Evolutionary conservation across 306 rosid genomes (phyloP), one percentile per base, ranked within the genome.

Genomic region (Dryas alaskensis): DNA sequence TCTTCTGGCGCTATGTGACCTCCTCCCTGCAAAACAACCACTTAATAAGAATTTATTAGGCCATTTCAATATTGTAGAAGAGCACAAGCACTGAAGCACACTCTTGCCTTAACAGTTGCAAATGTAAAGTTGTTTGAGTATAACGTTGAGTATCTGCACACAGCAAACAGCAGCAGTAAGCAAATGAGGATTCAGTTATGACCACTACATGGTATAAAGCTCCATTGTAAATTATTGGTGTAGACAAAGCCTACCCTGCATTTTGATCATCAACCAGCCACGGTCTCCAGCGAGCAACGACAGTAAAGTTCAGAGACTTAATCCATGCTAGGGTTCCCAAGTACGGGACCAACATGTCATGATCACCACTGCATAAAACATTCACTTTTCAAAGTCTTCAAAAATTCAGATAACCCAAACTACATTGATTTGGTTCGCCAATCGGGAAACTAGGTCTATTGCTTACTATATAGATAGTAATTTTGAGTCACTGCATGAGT

Each of bases 281-380:
- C 17, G 83, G 82, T 68, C 87, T 81, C 90, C 86, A 82, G 4
- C 59, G 80, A 64, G 66, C 74, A 2, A 80, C 63, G 27, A 86
- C 74, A 55, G 81, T 68, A 69, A 81, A 78, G 72, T 86, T 88
- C 16, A 84, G 79, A 63, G 77, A 72, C 70, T 84, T 86, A 55
- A 86, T 88, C 90, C 87, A 88, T 2, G 52, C 77, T 67, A 70
- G 86, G 37, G 90, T 88, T 8, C 90, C 77, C 17, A 69, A 5
- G 76, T 76, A 81, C 4, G 93, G 79, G 55, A 84, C 6, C 0
- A 2, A 0, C 44, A 48, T 17, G 67, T 86, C 90, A 81, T 86
- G 89, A 68, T 88, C 89, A 3, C 93, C 90, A 17, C 87, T 88
- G 78, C 47, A 73, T 11, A 49, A 64, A 31, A n/a, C 17, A 62